Evolutionary conservation across 352 stramenopile species (phyloP), one percentile per base, ranked within the genome.

Genomic region (Lagenidium sp.): DNA sequence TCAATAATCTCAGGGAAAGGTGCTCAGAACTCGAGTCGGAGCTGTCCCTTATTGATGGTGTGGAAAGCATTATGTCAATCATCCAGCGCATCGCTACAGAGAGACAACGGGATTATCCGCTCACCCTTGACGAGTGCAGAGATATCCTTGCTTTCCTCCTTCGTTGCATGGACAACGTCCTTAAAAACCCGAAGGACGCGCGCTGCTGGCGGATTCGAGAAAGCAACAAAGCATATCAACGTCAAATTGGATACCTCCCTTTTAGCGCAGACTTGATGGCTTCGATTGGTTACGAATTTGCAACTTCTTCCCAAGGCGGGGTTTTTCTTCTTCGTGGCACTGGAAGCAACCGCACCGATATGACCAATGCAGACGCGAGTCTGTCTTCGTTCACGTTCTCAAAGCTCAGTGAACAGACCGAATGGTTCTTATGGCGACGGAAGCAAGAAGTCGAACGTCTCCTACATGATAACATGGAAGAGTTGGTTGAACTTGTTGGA

Each of bases 401-500:
- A 11, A 76, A 57, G 23, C 47, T 88, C 2, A 80, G 55, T 13
- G 58, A 68, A 10, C 72, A 82, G 16, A 83, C 66, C 57, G 76
- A 88, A 52, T 88, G 72, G 76, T 88, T 88, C 46, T 40, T 88
- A 6, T 88, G 73, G 70, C 55, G 76, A 35, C 67, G 68, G 15
- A 82, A 82, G 38, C 68, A 85, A 44, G 76, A 88, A 29, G 78
- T 88, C 36, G 63, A 84, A 4, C 53, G 47, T 47, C 37, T 85
- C 1, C 37, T 84, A 0, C 55, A 77, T 23, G 73, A 85, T 7
- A 64, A 85, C n/a, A 68, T 85, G 56, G 56, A 65, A 8, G 81
- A 75, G 37, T 38, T 76, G 49, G 34, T 55, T 10, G 67, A 75
- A 23, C 53, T 78, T 18, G 41, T 79, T 4, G n/a, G n/a, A n/a